These are phyloP conservation scores for Cinchona pubescens DNA, from an alignment of 257 asterid genomes.

Conservation along the genomic window DNA sequence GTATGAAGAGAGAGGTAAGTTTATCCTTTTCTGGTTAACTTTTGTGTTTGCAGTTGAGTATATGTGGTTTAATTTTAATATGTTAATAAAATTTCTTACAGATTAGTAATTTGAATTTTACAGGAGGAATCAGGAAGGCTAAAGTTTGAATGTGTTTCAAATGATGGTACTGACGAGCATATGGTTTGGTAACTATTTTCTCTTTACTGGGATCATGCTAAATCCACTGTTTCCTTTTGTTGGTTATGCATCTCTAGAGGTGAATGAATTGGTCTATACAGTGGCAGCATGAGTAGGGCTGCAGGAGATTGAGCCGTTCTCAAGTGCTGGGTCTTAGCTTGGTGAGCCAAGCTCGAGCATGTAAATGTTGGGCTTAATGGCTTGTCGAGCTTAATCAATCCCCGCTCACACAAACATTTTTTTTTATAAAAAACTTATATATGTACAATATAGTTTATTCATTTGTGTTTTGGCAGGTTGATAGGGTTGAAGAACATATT, in stretches of 20 bases:
- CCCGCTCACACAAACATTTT: too few species aligned
- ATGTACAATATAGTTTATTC: neutral
- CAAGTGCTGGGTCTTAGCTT: too few species aligned
- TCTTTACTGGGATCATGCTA: slow-evolving; percentile 12
- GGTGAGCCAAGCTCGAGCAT: too few species aligned
- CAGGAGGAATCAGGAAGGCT: slow-evolving; percentile 94
- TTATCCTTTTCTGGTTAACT: neutral
- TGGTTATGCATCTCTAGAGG: neutral
- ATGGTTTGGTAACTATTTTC: slow-evolving; percentile 81
- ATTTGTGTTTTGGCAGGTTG: slow-evolving; percentile 53
- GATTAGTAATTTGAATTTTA: slow-evolving; percentile 17
- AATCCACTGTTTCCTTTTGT: slow-evolving; percentile 9
- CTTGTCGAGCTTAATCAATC: too few species aligned
- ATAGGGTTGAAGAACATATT: slow-evolving; percentile 94
- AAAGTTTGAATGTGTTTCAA: slow-evolving; percentile 81
- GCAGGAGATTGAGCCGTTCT: too few species aligned
- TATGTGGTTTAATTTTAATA: neutral
- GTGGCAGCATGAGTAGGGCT: neutral
- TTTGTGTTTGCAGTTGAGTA: neutral
- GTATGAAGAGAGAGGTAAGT: slow-evolving; percentile 85
- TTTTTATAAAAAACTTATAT: too few species aligned
- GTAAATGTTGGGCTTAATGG: too few species aligned
- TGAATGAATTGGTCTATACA: neutral
- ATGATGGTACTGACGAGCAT: slow-evolving; percentile 80
- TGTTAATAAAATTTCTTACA: neutral